Base-by-base conservation (phyloP, 2,329 filamentous ascomycete species). In the Cladosporium sp. region DNA sequence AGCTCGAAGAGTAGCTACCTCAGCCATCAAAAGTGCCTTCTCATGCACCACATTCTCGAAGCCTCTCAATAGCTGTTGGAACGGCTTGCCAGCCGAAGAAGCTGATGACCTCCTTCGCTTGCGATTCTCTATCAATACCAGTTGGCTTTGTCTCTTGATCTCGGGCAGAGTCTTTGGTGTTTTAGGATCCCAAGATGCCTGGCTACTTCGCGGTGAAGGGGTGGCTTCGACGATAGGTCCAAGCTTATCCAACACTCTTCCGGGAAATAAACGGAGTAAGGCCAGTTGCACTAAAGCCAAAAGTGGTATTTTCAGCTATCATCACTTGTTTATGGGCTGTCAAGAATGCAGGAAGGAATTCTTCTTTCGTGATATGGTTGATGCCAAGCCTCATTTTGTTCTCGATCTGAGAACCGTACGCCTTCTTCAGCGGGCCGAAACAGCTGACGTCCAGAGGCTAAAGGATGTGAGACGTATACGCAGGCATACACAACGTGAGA, bases 311-410 rank as follows among this genome's bases (percentile, higher is more conserved):
- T 38, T 5, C 10, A 58, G 15, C 4, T 10, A 28, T 24, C 12
- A 36, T 58, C 36, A 38, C 14, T 36, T 59, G 30, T n/a, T 24
- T 3, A 59, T 59, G 15, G 5, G 49, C 49, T 52, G 14, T 52
- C 30, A 36, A 14, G 55, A 41, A 59, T 1, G 55, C n/a, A 59
- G 21, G 30, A 59, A 59, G 55, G 55, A 59, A 59, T 59, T 36
- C 55, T 36, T 59, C 55, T 21, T 36, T 59, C 18, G 28, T 59
- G 15, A 59, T 59, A 26, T 59, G 15, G 55, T 59, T 26, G 38
- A 59, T 59, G 18, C 55, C 10, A 59, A 59, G 55, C 55, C 28
- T 58, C 30, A 58, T 38, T 14, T 58, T 58, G 3, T 18, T 58
- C 54, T 58, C 14, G 14, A 34, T 58, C 21, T 34, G 14, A 58